Evolutionary conservation across 768 basidiomycete genomes (phyloP), one percentile per base, ranked within the genome.

Genomic region (Pholiota molesta): DNA sequence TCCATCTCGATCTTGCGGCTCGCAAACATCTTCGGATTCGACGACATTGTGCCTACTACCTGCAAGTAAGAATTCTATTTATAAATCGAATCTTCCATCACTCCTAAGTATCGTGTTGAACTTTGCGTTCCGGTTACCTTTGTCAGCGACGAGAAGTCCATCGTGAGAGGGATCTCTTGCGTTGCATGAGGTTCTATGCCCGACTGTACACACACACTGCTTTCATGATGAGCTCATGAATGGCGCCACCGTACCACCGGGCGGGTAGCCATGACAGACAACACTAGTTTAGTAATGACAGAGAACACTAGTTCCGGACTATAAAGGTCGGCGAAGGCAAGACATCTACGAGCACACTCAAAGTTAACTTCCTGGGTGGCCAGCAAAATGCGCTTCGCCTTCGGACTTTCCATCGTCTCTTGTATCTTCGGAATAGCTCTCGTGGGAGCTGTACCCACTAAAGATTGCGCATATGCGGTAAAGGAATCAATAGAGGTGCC

Each of bases 401-500:
- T 26, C 21, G 23, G 37, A 23, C 5, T 44, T 35, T n/a, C 55
- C 39, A 10, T 40, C 37, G 9, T 21, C 5, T 16, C 55, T 6
- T 29, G 42, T 62, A 55, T 63, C 53, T n/a, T 66, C 37, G 55
- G 55, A 19, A 21, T 66, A 44, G 56, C 70, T 23, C 44, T 67
- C 52, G 56, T 66, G 13, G 57, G 71, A 45, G 69, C 70, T 33
- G 66, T 66, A 39, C 67, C 70, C 26, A 62, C 70, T 31, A 67
- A 58, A 51, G 66, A 68, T 52, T 62, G 62, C 26, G 65, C 54
- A 40, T 63, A 61, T 61, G 65, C 59, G 58, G 61, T 85, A 69
- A 88, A 87, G 73, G 85, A 87, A 63, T 75, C 71, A 55, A 74
- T 85, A 56, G 37, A 40, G 7, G 52, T 69, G 37, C 75, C 76